Percentiles rank a stretch among this genome's conserved stretches.
These are phyloP conservation scores for Fusarium buharicum DNA, from an alignment of 2,329 filamentous ascomycete species.

Conservation along the genomic window DNA sequence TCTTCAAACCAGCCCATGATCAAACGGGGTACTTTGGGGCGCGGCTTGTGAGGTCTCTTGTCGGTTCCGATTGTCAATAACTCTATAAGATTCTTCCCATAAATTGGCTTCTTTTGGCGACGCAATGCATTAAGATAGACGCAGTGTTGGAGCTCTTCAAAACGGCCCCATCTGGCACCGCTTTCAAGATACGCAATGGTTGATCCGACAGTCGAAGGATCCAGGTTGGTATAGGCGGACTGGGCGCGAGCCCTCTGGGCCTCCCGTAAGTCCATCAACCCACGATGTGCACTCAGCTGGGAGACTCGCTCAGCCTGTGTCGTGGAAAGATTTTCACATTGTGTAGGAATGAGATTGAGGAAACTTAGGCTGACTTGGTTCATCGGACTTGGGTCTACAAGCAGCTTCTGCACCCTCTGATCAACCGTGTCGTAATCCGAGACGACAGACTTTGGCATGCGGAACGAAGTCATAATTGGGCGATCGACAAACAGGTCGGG, in stretches of 20 bases:
- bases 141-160: slow-evolving; percentile 82
- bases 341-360: slow-evolving; percentile 80
- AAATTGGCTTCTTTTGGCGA: slow-evolving; percentile 82
- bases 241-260: slow-evolving; percentile 72
- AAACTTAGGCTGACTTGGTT: slow-evolving; percentile 76
- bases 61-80: slow-evolving; percentile 73
- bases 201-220: slow-evolving; percentile 74
- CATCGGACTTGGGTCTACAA: slow-evolving; percentile 72
- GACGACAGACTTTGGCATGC: slow-evolving; percentile 82
- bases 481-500: slow-evolving; percentile 96
- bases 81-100: slow-evolving; percentile 82
- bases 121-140: slow-evolving; percentile 84
- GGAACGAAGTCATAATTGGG: slow-evolving; percentile 96
- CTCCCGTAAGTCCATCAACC: slow-evolving; percentile 76
- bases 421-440: slow-evolving; percentile 80
- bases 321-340: slow-evolving; percentile 72
- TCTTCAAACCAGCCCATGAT: slow-evolving; percentile 80
- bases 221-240: slow-evolving; percentile 63
- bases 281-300: slow-evolving; percentile 75
- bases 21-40: slow-evolving; percentile 69
- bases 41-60: slow-evolving; percentile 67
- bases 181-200: slow-evolving; percentile 80
- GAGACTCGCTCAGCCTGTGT: slow-evolving; percentile 65
- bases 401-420: slow-evolving; percentile 70
- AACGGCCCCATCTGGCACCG: slow-evolving; percentile 72